Base-by-base conservation (phyloP, 148 eudicot species). In the Silene latifolia region DNA sequence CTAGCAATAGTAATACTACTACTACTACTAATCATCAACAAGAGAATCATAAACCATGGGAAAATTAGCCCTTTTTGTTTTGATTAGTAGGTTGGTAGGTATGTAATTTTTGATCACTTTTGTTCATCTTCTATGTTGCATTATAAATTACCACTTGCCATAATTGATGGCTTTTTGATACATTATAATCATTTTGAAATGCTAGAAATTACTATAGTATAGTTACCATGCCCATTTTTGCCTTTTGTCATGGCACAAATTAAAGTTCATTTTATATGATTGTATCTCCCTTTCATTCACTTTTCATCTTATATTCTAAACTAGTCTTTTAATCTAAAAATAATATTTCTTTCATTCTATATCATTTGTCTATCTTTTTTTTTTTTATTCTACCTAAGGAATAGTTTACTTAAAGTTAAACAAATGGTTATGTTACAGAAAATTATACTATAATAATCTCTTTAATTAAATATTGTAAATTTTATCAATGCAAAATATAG, bases 21-120 rank as follows among this genome's bases (percentile, higher is more conserved):
- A 48, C n/a, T n/a, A n/a, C n/a, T n/a, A n/a, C 70, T 72, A 69
- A 74, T 18, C 67, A 72, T 21, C 82, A 77, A 58, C 76, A 79
- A 19, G 79, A 85, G 9, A 67, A 54, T 25, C 84, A 82, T 61
- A 83, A 83, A 69, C 54, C 79, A 67, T 90, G 89, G 91, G 85
- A 83, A 85, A 84, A 82, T 54, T 63, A 71, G 51, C 35, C n/a
- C 35, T 60, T 7, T 51, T 20, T 24, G 9, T 15, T 42, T 2
- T 72, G 23, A 12, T 58, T 72, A 48, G 58, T 72, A n/a, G 68
- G 68, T 73, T 58, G 25, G 7, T 39, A 39, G 44, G 44, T 21
- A 78, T 21, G 27, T 51, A 24, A 53, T 47, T 63, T 61, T 15
- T 9, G 23, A 27, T 73, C 54, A 19, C 2, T 6, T 21, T 44